A percentile compares a stretch with the other conserved stretches of the same genome.
Evolutionary conservation across 352 stramenopile species (phyloP).

Genomic region (Blastocystis sp.): DNA sequence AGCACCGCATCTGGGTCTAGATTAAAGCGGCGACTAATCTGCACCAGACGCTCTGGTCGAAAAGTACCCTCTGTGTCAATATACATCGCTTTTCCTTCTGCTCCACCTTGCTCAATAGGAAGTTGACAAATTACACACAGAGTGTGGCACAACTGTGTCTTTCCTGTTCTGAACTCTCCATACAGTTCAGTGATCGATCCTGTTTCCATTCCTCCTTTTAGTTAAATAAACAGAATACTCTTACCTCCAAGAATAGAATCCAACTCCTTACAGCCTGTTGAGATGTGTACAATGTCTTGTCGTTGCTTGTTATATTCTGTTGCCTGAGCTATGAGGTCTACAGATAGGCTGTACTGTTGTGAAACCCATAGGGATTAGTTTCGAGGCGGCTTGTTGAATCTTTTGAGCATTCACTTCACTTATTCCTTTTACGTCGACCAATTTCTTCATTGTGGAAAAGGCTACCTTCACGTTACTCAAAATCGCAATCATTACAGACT

Average conservation of each 20-base stretch:
- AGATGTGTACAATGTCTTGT: constrained; percentile 85
- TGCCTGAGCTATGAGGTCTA: constrained; percentile 67
- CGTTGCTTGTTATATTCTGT: constrained; percentile 77
- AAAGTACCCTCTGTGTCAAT: constrained; percentile 99
- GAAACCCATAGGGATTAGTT: constrained; percentile 95
- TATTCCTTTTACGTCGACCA: constrained; percentile 96
- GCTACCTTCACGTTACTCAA: constrained; percentile 64
- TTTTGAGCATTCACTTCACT: constrained; percentile 96
- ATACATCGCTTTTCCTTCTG: constrained; percentile 77
- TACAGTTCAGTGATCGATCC: constrained; percentile 94
- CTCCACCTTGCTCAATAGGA: constrained; percentile 87
- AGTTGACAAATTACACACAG: constrained; percentile 97
- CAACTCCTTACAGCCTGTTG: constrained; percentile 80
- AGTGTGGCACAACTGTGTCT: constrained; percentile 98
- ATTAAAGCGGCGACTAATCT: constrained; percentile 93
- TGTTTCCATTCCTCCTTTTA: constrained; percentile 88
- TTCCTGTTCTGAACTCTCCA: constrained; percentile 96
- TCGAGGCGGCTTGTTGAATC: constrained; percentile 89
- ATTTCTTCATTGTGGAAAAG: constrained; percentile 88
- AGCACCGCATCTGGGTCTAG: constrained; percentile 88
- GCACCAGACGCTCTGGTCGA: constrained; percentile 85
- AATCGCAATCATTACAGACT: constrained; percentile 72
- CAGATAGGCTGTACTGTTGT: constrained; percentile 80
- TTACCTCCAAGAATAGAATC: constrained; percentile 79
- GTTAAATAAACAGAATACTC: background rate